Evolutionary conservation across 2,329 filamentous ascomycete species (phyloP).

Genomic region (Fusarium sp.): DNA sequence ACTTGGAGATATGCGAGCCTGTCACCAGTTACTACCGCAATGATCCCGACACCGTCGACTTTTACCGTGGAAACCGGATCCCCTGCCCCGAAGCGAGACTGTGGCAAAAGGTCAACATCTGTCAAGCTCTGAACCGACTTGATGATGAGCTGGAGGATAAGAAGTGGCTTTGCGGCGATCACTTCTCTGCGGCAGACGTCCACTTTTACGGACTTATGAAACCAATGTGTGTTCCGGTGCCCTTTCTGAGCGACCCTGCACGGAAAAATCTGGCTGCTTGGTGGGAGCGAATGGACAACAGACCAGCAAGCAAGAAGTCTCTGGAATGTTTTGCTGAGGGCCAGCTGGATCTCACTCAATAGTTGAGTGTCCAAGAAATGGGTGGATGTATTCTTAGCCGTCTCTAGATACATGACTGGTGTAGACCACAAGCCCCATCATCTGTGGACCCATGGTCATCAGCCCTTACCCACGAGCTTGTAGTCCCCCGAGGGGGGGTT

Average conservation of each 20-base stretch:
- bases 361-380: neutral
- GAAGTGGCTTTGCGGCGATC: conserved; percentile 1
- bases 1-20: conserved; percentile 14
- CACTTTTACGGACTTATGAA: conserved; percentile 15
- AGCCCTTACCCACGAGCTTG: no score
- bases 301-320: neutral
- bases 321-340: neutral
- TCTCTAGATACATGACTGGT: neutral
- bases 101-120: conserved; percentile 2
- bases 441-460: no score
- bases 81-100: neutral
- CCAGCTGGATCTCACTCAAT: neutral
- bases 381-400: neutral
- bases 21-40: neutral
- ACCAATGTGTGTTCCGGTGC: neutral
- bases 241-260: neutral
- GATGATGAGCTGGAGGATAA: conserved; percentile 17
- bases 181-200: conserved; percentile 12
- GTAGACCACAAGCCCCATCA: neutral
- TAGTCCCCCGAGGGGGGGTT: no score
- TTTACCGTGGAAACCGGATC: conserved; percentile 9
- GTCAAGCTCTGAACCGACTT: conserved; percentile 4
- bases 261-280: conserved; percentile 10
- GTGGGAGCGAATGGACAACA: conserved; percentile 2
- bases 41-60: neutral